Evolutionary conservation across 2,329 filamentous ascomycete genomes (phyloP).

Genomic region (Plectosphaerella plurivora): DNA sequence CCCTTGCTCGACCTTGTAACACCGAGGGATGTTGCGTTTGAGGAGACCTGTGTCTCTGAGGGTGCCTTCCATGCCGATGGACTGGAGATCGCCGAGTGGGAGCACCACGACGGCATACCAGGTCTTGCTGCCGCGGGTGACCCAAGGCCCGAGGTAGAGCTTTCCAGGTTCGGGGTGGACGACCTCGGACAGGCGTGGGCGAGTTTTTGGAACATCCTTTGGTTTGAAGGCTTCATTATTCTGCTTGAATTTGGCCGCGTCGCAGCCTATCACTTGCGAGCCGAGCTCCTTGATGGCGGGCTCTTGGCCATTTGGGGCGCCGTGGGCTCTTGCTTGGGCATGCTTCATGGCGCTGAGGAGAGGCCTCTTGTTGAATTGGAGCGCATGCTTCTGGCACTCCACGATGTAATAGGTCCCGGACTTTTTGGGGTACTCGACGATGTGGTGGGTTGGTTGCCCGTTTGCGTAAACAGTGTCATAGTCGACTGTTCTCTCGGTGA

Average conservation of each 20-base stretch:
- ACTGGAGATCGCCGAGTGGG: background rate
- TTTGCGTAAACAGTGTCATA: background rate
- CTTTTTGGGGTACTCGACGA: background rate
- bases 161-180: background rate
- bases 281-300: background rate
- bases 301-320: background rate
- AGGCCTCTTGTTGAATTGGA: background rate
- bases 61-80: background rate
- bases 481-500: background rate
- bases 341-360: background rate
- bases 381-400: background rate
- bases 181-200: background rate
- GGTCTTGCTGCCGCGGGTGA: background rate
- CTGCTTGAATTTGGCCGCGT: background rate
- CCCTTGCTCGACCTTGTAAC: background rate
- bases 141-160: background rate
- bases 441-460: background rate
- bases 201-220: background rate
- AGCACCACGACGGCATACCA: conserved; percentile 1
- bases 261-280: background rate
- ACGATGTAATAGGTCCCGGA: background rate
- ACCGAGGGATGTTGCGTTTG: background rate
- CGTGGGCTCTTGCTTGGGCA: background rate
- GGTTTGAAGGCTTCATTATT: background rate
- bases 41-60: background rate